These are phyloP conservation scores for Croton setiger DNA, from an alignment of 441 rosid genomes.

Conservation along the genomic window DNA sequence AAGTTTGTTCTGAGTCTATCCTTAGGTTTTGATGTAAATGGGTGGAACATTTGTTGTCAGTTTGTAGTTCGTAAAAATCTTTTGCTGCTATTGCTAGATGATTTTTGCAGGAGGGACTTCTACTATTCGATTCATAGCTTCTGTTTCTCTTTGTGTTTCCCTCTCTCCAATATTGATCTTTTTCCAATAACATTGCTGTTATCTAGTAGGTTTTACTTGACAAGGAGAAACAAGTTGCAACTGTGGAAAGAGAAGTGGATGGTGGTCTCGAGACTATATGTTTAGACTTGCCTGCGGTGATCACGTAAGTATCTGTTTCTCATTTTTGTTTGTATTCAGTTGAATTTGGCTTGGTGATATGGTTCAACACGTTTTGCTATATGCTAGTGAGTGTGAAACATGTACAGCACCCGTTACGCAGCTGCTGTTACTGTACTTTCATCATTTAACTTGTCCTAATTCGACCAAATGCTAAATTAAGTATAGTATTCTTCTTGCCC, in stretches of 20 bases:
- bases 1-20: neutral
- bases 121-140: neutral
- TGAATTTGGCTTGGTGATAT: neutral
- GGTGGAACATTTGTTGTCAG: neutral
- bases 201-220: constrained; percentile 75
- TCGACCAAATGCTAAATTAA: neutral
- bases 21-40: neutral
- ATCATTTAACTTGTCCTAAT: neutral
- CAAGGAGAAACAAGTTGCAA: constrained; percentile 64
- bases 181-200: constrained; percentile 18
- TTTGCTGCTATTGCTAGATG: neutral
- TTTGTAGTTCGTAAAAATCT: too few species aligned
- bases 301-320: constrained; percentile 56
- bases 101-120: neutral
- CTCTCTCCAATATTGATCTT: neutral
- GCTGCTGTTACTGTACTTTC: neutral
- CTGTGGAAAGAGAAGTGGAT: constrained; percentile 91
- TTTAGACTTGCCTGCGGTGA: constrained; percentile 80
- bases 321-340: neutral
- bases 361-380: neutral
- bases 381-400: neutral
- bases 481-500: neutral
- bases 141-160: neutral
- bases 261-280: constrained; percentile 85
- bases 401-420: neutral